Conservation (phyloP, 2,329 filamentous ascomycete genomes). For the Ceratocystis cubensis region DNA sequence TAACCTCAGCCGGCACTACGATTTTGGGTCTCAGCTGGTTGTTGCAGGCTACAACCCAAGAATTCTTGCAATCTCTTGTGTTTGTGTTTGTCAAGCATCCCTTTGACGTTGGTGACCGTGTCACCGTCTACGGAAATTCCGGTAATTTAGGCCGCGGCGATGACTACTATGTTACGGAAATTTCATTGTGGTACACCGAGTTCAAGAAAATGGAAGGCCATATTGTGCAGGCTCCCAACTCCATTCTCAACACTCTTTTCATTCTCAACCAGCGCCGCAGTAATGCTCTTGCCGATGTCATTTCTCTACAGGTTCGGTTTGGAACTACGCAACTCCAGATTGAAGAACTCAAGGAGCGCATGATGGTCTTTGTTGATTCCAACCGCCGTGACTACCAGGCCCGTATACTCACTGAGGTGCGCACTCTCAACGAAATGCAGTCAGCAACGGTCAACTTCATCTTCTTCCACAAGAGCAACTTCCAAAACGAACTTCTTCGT, state of each 20-base stretch:
- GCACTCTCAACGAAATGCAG: conserved; percentile 67
- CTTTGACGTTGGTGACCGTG: conserved; percentile 88
- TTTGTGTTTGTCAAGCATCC: conserved; percentile 97
- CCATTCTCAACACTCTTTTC: conserved; percentile 80
- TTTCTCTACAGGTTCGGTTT: conserved; percentile 75
- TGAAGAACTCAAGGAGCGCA: conserved; percentile 62
- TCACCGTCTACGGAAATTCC: conserved; percentile 82
- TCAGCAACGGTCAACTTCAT: conserved; percentile 81
- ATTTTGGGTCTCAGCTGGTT: conserved; percentile 88
- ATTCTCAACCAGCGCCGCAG: conserved; percentile 91
- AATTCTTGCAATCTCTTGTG: conserved; percentile 85
- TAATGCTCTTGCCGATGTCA: conserved; percentile 72
- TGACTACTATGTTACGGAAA: conserved; percentile 93
- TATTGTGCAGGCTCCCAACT: conserved; percentile 91
- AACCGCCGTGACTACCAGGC: conserved; percentile 84
- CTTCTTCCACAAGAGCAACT: conserved; percentile 96
- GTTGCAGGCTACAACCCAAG: conserved; percentile 82
- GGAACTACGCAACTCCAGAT: conserved; percentile 76
- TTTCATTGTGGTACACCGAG: conserved; percentile 84
- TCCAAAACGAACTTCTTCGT: conserved; percentile 86
- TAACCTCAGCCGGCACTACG: conserved; percentile 79
- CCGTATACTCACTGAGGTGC: conserved; percentile 77
- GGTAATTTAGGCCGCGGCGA: conserved; percentile 68
- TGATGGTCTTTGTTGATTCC: conserved; percentile 68
- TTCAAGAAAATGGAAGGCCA: conserved; percentile 99